Conservation (phyloP, 495 filamentous ascomycete genomes). For the Lasiosphaeris hirsuta region DNA sequence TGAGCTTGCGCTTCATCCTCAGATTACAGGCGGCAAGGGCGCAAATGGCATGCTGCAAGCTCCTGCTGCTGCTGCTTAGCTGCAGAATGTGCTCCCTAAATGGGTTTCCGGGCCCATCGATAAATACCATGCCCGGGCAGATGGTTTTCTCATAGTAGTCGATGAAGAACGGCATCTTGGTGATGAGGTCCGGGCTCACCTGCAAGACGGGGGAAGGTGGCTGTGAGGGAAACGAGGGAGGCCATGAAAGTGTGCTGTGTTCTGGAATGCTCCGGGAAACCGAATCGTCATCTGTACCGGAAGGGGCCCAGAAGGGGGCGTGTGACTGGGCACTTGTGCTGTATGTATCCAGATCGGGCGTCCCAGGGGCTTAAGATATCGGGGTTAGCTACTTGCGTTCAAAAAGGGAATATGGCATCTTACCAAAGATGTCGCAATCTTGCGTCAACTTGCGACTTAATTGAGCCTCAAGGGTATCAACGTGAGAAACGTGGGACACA, state of each 20-base stretch:
- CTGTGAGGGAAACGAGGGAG: slow-evolving; percentile 25
- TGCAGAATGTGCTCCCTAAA: slow-evolving; percentile 81
- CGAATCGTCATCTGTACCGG: slow-evolving; percentile 41
- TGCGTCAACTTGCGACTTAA: slow-evolving; percentile 43
- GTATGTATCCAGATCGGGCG: slow-evolving; percentile 45
- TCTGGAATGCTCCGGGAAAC: slow-evolving; percentile 33
- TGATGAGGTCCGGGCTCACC: slow-evolving; percentile 50
- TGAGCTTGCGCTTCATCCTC: slow-evolving; percentile 55
- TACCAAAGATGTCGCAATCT: slow-evolving; percentile 46
- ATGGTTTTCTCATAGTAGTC: slow-evolving; percentile 85
- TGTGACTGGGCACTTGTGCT: slow-evolving; percentile 44
- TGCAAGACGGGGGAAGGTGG: slow-evolving; percentile 31
- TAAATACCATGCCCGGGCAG: slow-evolving; percentile 85
- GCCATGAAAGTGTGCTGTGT: slow-evolving; percentile 20
- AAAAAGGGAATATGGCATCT: slow-evolving; percentile 17
- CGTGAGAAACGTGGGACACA: slow-evolving; percentile 35
- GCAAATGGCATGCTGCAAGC: slow-evolving; percentile 87
- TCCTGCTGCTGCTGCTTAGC: slow-evolving; percentile 72
- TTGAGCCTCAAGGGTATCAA: slow-evolving; percentile 43
- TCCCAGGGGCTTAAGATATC: slow-evolving; percentile 28
- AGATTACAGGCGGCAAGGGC: slow-evolving; percentile 86
- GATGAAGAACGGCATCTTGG: slow-evolving; percentile 60
- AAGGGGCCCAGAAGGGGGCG: slow-evolving; percentile 40
- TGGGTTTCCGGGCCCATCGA: slow-evolving; percentile 80
- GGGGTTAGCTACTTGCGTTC: slow-evolving; percentile 5